A percentile compares a stretch with the other conserved stretches of the same genome.
Conservation (phyloP, 2,329 filamentous ascomycete species). For the Fusarium verrucosum region DNA sequence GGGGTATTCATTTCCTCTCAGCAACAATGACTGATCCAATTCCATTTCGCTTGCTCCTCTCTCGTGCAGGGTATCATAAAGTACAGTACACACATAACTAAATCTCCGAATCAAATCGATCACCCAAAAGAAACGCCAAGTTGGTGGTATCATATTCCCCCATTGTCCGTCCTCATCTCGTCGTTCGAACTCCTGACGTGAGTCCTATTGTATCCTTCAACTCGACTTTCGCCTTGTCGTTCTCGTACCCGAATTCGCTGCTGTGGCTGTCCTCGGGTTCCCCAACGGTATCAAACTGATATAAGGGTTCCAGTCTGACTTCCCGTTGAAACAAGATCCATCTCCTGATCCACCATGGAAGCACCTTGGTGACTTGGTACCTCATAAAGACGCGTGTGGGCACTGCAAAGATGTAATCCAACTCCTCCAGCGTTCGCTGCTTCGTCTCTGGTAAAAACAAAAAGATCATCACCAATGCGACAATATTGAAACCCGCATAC, state of each 20-base stretch:
- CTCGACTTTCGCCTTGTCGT: constrained; percentile 53
- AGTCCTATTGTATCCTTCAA: constrained; percentile 51
- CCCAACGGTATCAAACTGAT: constrained; percentile 51
- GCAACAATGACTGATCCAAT: constrained; percentile 22
- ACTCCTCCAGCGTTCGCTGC: constrained; percentile 61
- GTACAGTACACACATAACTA: constrained; percentile 23
- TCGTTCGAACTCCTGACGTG: constrained; percentile 34
- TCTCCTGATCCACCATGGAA: constrained; percentile 70
- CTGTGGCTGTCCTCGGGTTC: constrained; percentile 47
- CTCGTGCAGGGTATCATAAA: constrained; percentile 42
- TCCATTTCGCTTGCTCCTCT: constrained; percentile 35
- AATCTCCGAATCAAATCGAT: constrained; percentile 21
- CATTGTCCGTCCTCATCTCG: constrained; percentile 9
- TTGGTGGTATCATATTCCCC: constrained; percentile 8
- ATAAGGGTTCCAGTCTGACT: constrained; percentile 54
- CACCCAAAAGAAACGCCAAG: constrained; percentile 26
- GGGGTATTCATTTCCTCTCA: constrained; percentile 13
- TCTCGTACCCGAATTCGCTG: constrained; percentile 47
- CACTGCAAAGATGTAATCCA: constrained; percentile 70
- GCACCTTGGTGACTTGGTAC: constrained; percentile 64
- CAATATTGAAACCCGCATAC: constrained; percentile 65
- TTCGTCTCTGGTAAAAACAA: constrained; percentile 68
- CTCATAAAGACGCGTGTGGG: constrained; percentile 65
- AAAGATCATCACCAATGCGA: constrained; percentile 66
- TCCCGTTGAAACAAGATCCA: constrained; percentile 63